These are phyloP conservation scores for Salix viminalis DNA, from an alignment of 345 rosid genomes.

Conservation along the genomic window DNA sequence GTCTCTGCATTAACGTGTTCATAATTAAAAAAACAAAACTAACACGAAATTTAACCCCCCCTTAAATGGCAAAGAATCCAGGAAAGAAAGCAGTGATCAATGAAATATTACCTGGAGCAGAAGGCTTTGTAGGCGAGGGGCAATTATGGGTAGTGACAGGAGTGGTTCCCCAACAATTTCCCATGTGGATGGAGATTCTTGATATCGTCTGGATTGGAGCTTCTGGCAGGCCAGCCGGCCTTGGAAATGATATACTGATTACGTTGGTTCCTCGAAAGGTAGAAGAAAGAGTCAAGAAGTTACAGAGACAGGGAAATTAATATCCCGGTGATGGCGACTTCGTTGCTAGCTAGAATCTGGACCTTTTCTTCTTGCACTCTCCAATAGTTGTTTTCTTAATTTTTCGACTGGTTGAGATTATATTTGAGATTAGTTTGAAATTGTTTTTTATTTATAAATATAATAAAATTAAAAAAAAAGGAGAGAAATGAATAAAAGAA, in stretches of 20 bases:
- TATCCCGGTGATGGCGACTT: background rate
- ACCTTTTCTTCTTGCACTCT: background rate
- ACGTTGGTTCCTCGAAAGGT: background rate
- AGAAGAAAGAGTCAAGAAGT: background rate
- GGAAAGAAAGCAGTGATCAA: background rate
- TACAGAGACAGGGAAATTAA: too few relatives aligned
- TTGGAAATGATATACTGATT: background rate
- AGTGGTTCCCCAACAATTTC: slow-evolving; percentile 9
- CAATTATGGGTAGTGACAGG: background rate
- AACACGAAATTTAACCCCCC: background rate
- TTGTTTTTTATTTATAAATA: too few relatives aligned
- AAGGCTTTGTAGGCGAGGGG: background rate
- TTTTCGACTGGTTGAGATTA: too few relatives aligned
- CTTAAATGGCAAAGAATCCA: background rate
- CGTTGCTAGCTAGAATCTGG: background rate
- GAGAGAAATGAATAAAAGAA: too few relatives aligned
- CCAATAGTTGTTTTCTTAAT: background rate
- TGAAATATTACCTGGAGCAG: background rate
- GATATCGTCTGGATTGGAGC: background rate
- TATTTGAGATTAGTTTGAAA: too few relatives aligned
- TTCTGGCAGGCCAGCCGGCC: background rate
- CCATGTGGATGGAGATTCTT: slow-evolving; percentile 1
- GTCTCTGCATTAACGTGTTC: background rate
- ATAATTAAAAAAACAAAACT: background rate
- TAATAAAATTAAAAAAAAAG: too few relatives aligned